These are phyloP conservation scores for Sphagnum tenellum DNA, from an alignment of 225 moss, liverwort and hornwort genomes.

Conservation along the genomic window DNA sequence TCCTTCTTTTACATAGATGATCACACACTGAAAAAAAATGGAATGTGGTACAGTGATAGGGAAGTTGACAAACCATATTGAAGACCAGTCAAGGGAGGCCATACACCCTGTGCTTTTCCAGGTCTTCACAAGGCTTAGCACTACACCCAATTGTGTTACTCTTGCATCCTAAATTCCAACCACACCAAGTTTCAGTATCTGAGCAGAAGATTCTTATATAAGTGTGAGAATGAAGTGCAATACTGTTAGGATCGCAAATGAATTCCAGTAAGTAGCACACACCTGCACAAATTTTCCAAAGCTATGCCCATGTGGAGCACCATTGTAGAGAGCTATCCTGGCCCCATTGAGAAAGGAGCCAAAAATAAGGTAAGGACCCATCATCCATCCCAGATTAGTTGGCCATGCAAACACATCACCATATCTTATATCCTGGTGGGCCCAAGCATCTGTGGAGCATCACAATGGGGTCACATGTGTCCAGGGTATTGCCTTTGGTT, in stretches of 20 bases:
- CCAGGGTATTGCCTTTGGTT: constrained; percentile 97
- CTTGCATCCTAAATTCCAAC: constrained; percentile 47
- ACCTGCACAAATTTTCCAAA: constrained; percentile 96
- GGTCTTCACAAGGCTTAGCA: constrained; percentile 66
- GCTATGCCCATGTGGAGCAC: constrained; percentile 58
- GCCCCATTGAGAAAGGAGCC: constrained; percentile 63
- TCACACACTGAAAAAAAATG: too few relatives aligned
- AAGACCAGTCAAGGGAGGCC: constrained; percentile 70
- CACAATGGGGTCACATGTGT: constrained; percentile 65
- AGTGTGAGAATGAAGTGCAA: too few relatives aligned
- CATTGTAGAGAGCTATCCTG: constrained; percentile 72
- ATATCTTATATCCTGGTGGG: constrained; percentile 46
- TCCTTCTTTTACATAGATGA: background rate
- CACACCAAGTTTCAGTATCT: too few relatives aligned
- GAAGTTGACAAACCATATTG: too few relatives aligned
- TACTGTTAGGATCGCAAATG: too few relatives aligned
- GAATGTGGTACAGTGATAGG: too few relatives aligned
- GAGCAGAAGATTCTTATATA: too few relatives aligned
- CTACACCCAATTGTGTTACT: constrained; percentile 51
- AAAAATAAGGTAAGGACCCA: constrained; percentile 67
- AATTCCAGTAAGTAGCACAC: too few relatives aligned
- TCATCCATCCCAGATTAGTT: constrained; percentile 95
- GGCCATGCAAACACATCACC: constrained; percentile 75
- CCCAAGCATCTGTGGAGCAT: constrained; percentile 71
- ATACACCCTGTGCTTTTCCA: constrained; percentile 67